Conservation (phyloP, 768 basidiomycete species). For the Lentinus brumalis region DNA sequence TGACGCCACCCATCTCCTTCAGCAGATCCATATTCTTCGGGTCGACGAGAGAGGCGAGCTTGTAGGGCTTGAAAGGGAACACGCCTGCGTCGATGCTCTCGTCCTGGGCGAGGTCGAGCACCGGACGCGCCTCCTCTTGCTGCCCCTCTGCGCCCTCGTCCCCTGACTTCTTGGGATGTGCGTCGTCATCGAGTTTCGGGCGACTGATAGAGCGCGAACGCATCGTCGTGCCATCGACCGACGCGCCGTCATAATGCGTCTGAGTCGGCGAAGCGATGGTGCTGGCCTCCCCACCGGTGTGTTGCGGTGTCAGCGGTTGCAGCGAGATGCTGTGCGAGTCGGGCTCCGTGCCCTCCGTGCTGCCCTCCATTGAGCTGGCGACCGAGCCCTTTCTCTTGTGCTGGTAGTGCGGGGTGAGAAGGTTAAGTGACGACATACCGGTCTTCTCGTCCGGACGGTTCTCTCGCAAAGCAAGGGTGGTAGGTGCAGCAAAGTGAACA, state of each 20-base stretch:
- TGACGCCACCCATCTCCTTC: conserved; percentile 67
- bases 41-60: conserved; percentile 85
- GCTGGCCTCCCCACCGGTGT: conserved; percentile 36
- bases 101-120: conserved; percentile 40
- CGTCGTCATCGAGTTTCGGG: conserved; percentile 14
- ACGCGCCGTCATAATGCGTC: conserved; percentile 39
- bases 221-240: conserved; percentile 27
- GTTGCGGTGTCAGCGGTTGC: conserved; percentile 31
- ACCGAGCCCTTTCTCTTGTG: conserved; percentile 61
- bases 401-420: conserved; percentile 45
- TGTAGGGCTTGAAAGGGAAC: conserved; percentile 71
- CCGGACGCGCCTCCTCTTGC: conserved; percentile 29
- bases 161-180: background rate
- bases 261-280: conserved; percentile 40
- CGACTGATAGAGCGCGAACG: conserved; percentile 18
- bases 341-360: conserved; percentile 47
- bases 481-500: conserved; percentile 49
- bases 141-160: conserved; percentile 10
- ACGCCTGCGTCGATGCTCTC: conserved; percentile 62
- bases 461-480: conserved; percentile 60
- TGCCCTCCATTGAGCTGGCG: conserved; percentile 55
- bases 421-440: conserved; percentile 52
- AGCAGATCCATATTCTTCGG: conserved; percentile 79
- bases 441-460: conserved; percentile 63
- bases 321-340: conserved; percentile 28